Evolutionary conservation across 2,329 filamentous ascomycete species (phyloP), one percentile per base, ranked within the genome.

Genomic region (Ophiostoma piceae): DNA sequence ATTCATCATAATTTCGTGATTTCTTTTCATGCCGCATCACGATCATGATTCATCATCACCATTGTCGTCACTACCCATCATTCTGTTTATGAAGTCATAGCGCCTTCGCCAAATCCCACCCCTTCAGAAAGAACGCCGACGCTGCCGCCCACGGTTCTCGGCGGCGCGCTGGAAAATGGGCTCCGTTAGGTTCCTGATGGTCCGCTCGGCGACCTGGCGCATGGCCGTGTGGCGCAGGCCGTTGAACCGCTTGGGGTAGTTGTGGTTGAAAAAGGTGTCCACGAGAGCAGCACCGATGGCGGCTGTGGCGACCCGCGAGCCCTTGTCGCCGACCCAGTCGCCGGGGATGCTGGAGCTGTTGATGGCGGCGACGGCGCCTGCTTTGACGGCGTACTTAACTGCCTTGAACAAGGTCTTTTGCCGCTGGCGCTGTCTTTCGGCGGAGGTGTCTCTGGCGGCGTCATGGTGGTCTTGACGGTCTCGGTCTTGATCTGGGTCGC

Each of bases 201-300:
- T 74, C 8, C 72, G 71, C 69, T 76, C 75, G 9, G 75, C 73
- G 2, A 73, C 72, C 51, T 76, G 73, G 32, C 75, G 71, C 68
- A 76, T 72, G 4, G 75, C 76, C n/a, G 72, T 72, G 67, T 77
- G 75, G 19, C 75, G 74, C 22, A 76, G 66, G 16, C 76, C 76
- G 9, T 75, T 73, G 41, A 73, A 66, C 11, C 67, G 72, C 7
- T 73, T 66, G 2, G 75, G 75, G 32, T 73, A 71, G 26, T 71
- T 71, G 19, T 73, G 69, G 29, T 39, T 64, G 41, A 76, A 72
- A 66, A 74, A 73, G 4, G 75, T 74, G 66, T 77, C 76, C 16
- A 77, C 74, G n/a, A 77, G 68, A 3, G 76, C 76, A 0, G 75
- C 73, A 0, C 75, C 74, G 12, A 77, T 72, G 5, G 75, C 75